phyloP scores from a whole-genome alignment of 805 yeast species.

The Crinitomyces ghanaensis region DNA sequence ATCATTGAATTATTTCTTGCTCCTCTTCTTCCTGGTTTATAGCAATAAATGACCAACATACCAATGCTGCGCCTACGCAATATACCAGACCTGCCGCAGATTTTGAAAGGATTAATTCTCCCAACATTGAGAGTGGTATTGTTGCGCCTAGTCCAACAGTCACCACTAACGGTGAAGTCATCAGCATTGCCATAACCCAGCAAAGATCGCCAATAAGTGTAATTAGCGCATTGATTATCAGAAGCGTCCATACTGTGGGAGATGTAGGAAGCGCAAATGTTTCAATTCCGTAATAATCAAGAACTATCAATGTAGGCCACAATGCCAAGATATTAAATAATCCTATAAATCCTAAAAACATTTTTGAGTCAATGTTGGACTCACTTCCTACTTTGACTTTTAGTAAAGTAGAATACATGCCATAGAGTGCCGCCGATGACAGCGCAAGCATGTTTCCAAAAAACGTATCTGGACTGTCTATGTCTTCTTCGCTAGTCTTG shows the following conservation, averaged over 20 bases:
- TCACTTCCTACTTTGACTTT: slow-evolving; percentile 67
- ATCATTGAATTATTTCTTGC: too few species aligned
- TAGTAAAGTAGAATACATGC: slow-evolving; percentile 76
- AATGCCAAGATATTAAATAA: slow-evolving; percentile 58
- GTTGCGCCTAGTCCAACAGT: slow-evolving; percentile 91
- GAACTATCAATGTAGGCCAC: slow-evolving; percentile 71
- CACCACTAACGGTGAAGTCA: slow-evolving; percentile 89
- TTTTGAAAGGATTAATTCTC: slow-evolving; percentile 67
- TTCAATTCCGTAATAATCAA: slow-evolving; percentile 58
- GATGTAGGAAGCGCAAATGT: slow-evolving; percentile 58
- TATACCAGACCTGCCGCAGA: slow-evolving; percentile 52
- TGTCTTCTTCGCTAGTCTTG: too few species aligned
- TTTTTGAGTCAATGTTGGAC: slow-evolving; percentile 64
- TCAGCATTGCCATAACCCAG: slow-evolving; percentile 91
- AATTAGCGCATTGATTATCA: slow-evolving; percentile 56
- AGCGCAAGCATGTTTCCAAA: slow-evolving; percentile 72
- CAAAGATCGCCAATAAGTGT: slow-evolving; percentile 84
- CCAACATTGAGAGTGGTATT: slow-evolving; percentile 88
- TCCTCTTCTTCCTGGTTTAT: slow-evolving; percentile 70
- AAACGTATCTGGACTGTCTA: slow-evolving; percentile 25
- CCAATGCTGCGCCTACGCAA: slow-evolving; percentile 67
- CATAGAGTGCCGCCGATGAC: slow-evolving; percentile 80
- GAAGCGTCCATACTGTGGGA: slow-evolving; percentile 37
- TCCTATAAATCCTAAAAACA: slow-evolving; percentile 94
- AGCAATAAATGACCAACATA: slow-evolving; percentile 71